Conservation (phyloP, 345 rosid species). For the Bruguiera sexangula region DNA sequence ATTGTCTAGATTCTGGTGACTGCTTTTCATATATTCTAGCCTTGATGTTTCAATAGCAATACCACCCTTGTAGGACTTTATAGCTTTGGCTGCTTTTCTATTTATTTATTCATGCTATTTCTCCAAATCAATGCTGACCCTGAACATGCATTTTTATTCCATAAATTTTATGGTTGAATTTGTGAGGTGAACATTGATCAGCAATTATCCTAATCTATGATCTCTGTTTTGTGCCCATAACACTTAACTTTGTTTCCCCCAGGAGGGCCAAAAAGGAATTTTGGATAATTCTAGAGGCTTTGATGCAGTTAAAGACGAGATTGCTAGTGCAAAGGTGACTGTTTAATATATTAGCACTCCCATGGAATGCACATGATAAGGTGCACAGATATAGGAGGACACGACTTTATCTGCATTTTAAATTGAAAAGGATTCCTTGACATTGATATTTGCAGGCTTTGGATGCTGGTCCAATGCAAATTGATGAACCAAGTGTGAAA, state of each 20-base stretch:
- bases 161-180: too few relatives aligned
- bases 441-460: constrained; percentile 40
- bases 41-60: too few relatives aligned
- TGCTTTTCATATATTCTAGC: too few relatives aligned
- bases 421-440: background rate
- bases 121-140: too few relatives aligned
- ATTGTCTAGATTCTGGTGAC: too few relatives aligned
- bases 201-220: background rate
- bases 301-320: constrained; percentile 46
- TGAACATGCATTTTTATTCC: too few relatives aligned
- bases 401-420: background rate
- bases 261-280: constrained; percentile 56
- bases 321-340: constrained; percentile 51
- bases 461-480: constrained; percentile 47
- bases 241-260: background rate
- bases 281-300: constrained; percentile 55
- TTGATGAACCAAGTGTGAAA: constrained; percentile 63
- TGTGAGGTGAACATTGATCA: too few relatives aligned
- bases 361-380: background rate
- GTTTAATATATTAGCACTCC: background rate
- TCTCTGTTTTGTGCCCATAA: background rate
- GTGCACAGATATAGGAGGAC: background rate
- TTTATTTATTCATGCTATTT: too few relatives aligned
- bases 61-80: too few relatives aligned
- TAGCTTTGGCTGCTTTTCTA: too few relatives aligned